phyloP scores from a whole-genome alignment of 306 rosid species.

The Lagenaria siceraria region DNA sequence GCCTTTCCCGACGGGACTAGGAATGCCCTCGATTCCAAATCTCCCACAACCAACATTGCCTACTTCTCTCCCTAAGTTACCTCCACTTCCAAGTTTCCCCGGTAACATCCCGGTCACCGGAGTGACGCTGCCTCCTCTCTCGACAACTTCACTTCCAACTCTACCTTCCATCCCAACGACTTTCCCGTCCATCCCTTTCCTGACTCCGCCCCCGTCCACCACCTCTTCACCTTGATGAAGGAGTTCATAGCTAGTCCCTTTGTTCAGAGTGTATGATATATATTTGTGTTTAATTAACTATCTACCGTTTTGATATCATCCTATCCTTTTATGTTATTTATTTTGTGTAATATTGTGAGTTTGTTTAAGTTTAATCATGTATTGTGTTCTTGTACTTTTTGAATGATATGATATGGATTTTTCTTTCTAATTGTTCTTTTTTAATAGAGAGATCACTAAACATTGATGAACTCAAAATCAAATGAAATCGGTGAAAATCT shows the following conservation, averaged over 20 bases:
- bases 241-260: not conserved
- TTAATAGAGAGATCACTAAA: too few relatives aligned
- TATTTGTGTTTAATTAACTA: not conserved
- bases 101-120: not conserved
- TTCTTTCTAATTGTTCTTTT: not conserved
- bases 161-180: not conserved
- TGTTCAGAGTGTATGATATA: not conserved
- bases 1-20: not conserved
- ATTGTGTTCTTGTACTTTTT: not conserved
- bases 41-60: conserved; percentile 7
- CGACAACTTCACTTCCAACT: not conserved
- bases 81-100: not conserved
- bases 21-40: not conserved
- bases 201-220: not conserved
- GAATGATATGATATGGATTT: not conserved
- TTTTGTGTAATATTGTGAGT: not conserved
- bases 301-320: not conserved
- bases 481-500: too few relatives aligned
- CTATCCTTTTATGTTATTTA: not conserved
- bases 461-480: too few relatives aligned
- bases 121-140: not conserved
- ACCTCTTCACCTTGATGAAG: not conserved
- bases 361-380: not conserved
- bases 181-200: not conserved
- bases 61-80: not conserved